Conservation (phyloP, 1,139 yeast genomes). For the Blastobotrys raffinosifermentans region DNA sequence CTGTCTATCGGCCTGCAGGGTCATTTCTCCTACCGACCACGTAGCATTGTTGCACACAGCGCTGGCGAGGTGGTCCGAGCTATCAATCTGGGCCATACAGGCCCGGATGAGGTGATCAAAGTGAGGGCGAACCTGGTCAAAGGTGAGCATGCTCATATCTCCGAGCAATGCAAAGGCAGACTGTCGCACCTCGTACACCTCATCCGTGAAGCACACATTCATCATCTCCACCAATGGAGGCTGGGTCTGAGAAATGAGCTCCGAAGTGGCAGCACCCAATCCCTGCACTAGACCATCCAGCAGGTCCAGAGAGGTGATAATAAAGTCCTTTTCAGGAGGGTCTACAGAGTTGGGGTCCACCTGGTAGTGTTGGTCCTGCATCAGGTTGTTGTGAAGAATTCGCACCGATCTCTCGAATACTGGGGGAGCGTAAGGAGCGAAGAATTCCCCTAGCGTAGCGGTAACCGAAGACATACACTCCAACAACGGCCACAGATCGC, state of each 20-base stretch:
- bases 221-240: slow-evolving; percentile 58
- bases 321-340: slow-evolving; percentile 84
- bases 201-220: slow-evolving; percentile 68
- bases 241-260: slow-evolving; percentile 39
- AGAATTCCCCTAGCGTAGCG: slow-evolving; percentile 73
- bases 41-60: slow-evolving; percentile 83
- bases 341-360: slow-evolving; percentile 59
- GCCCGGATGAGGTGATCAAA: slow-evolving; percentile 54
- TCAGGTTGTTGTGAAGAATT: slow-evolving; percentile 63
- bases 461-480: slow-evolving; percentile 93
- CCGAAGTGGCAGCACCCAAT: slow-evolving; percentile 56
- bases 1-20: slow-evolving; percentile 45
- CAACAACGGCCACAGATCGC: slow-evolving; percentile 81
- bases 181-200: slow-evolving; percentile 81
- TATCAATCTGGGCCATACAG: slow-evolving; percentile 56
- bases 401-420: slow-evolving; percentile 77
- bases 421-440: slow-evolving; percentile 85
- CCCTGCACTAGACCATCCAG: slow-evolving; percentile 93
- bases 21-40: slow-evolving; percentile 89
- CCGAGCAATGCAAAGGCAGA: slow-evolving; percentile 88
- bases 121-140: slow-evolving; percentile 53
- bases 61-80: slow-evolving; percentile 44
- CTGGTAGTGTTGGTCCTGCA: slow-evolving; percentile 58
- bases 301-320: slow-evolving; percentile 82
- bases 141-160: slow-evolving; percentile 67